Evolutionary conservation across 345 rosid species (phyloP), one percentile per base, ranked within the genome.

Genomic region (Angophora floribunda): DNA sequence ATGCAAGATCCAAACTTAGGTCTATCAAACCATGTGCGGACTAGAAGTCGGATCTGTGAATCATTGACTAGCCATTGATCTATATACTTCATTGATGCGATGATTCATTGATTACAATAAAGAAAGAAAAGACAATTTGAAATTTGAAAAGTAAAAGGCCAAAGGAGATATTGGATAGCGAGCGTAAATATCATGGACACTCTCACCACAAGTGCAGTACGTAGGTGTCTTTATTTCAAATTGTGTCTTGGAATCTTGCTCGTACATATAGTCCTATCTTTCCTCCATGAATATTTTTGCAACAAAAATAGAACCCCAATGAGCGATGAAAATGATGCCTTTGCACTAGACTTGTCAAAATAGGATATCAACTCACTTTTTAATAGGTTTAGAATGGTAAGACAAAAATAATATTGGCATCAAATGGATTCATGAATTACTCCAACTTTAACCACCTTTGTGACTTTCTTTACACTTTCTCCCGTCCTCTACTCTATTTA

Each of bases 281-380:
- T 30, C 41, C 78, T 30, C 41, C 41, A 30, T 30, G 44, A 4
- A 30, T 65, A n/a, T 65, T 2, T 65, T 9, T 7, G 19, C 15
- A 65, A 32, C 7, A 41, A 41, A 65, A 2, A 5, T 2, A 65
- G 7, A 30, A 30, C 41, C 44, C 1, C 3, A 7, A 7, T 41
- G 6, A 30, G 32, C 1, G 15, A 59, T 26, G 67, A 59, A 5
- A 59, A 28, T 28, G 67, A 59, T 2, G 15, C 32, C 30, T 59
- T 4, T 0, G 1, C 1, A 2, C 3, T 53, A 1, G 8, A 1
- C 75, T 36, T 1, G 13, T 13, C 2, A 2, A 63, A 6, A 63
- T 13, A 32, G 9, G 17, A 36, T 36, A 36, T 36, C 41, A 36
- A 36, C 41, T 36, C 41, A 36, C 19, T 55, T 55, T 26, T 55